These are phyloP conservation scores for Polysphondylium violaceum DNA, from an alignment of 78 protist genomes.

Conservation along the genomic window DNA sequence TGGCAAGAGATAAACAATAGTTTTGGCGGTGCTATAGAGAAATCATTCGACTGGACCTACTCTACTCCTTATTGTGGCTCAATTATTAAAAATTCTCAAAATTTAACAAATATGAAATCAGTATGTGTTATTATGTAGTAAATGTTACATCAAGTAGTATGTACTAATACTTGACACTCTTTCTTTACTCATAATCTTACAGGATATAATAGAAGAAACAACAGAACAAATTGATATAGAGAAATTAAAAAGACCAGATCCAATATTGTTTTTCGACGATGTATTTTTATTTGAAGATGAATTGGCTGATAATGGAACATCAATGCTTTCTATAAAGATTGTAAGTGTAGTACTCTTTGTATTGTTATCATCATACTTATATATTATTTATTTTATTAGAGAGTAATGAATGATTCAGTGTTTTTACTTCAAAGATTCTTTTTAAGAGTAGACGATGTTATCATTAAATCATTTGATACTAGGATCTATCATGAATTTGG, in stretches of 20 bases:
- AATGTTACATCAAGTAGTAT: background rate
- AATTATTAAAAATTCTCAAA: too few relatives aligned
- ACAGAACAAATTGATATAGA: constrained; percentile 78
- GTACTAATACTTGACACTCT: background rate
- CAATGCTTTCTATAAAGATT: constrained; percentile 60
- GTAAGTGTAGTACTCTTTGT: constrained; percentile 8
- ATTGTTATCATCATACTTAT: constrained; percentile 1
- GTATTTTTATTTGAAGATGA: constrained; percentile 87
- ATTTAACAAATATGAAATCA: too few relatives aligned
- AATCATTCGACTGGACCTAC: constrained; percentile 86
- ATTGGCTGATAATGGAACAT: constrained; percentile 87
- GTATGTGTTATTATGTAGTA: too few relatives aligned
- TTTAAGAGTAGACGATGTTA: constrained; percentile 86
- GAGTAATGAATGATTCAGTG: constrained; percentile 83
- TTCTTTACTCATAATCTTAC: background rate
- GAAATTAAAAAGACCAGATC: constrained; percentile 71
- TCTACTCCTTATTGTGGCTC: constrained; percentile 72
- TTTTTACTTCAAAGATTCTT: constrained; percentile 80
- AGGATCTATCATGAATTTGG: constrained; percentile 80
- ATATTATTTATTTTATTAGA: constrained; percentile 33
- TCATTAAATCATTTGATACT: constrained; percentile 80
- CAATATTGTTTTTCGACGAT: constrained; percentile 84
- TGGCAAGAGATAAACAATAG: constrained; percentile 56
- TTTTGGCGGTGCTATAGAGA: constrained; percentile 21
- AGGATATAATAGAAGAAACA: constrained; percentile 38